Base-by-base conservation (phyloP, 805 yeast species). In the Suhomyces sp. region DNA sequence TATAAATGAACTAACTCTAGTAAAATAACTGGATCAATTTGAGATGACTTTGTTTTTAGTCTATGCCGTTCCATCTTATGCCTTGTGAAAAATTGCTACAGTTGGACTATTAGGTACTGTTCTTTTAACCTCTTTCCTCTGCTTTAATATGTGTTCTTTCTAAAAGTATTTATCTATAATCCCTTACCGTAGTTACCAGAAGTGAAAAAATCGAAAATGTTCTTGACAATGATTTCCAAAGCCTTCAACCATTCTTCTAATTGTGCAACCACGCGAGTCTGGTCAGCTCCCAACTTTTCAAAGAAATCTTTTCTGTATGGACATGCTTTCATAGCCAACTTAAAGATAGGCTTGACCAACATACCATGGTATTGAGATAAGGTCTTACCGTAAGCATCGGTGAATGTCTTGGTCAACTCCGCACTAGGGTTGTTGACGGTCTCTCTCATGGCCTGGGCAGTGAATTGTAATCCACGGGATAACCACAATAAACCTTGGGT, bases 321-420 rank as follows among this genome's bases (percentile, higher is more conserved):
- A 62, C 95, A 86, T 2, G 95, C 95, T 62, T 84, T 85, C 96
- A 88, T 88, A 31, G 96, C 96, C 58, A 88, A 72, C 65, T 86
- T 86, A 76, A 88, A 88, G 35, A 88, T 79, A 18, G 95, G 95
- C 54, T 82, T 83, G 43, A 88, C 72, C 52, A 88, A 68, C 74
- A 88, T 77, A 35, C 82, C 80, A 66, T 88, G 96, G 65, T 79
- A 81, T 61, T 88, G 79, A 40, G 83, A 74, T 56, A 88, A 74
- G 4, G 96, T 88, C 65, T 82, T 83, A 43, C 72, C 54, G 68
- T 88, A 88, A n/a, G 95, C 84, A 50, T 81, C 83, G 35, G 88
- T 85, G 71, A 88, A 88, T 20, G 95, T 79, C 54, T 72, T 76
- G 37, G 83, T 68, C 56, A 88, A 70, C 64, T 88, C 96, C 39